Conservation (phyloP, 768 basidiomycete species). For the Roridomyces roridus region DNA sequence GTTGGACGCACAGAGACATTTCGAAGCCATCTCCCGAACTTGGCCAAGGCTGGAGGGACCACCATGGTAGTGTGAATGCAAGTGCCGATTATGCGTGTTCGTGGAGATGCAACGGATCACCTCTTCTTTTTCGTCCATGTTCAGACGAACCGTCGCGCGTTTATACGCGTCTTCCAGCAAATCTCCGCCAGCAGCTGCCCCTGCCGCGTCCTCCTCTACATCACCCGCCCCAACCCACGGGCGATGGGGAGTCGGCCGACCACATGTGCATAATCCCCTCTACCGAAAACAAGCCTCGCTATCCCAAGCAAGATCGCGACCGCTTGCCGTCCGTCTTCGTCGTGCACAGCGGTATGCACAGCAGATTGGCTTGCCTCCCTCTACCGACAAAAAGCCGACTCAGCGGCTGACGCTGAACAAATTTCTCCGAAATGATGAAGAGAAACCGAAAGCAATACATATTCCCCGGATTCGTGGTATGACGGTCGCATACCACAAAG, state of each 20-base stretch:
- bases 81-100: no score
- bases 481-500: conserved; percentile 43
- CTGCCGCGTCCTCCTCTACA: neutral
- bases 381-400: conserved; percentile 30
- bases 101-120: neutral
- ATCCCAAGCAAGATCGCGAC: conserved; percentile 74
- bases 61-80: conserved; percentile 19
- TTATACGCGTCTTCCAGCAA: conserved; percentile 31
- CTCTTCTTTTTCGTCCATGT: conserved; percentile 3
- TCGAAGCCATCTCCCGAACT: conserved; percentile 55
- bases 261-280: conserved; percentile 41
- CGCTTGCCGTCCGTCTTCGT: conserved; percentile 75
- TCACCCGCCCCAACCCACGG: conserved; percentile 37
- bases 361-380: conserved; percentile 69
- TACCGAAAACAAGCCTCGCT: conserved; percentile 48
- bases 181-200: conserved; percentile 14
- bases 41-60: conserved; percentile 4
- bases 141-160: conserved; percentile 21
- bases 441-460: conserved; percentile 50
- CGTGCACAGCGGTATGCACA: conserved; percentile 49
- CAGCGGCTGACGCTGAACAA: conserved; percentile 20
- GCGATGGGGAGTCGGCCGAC: conserved; percentile 29
- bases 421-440: conserved; percentile 20
- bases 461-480: conserved; percentile 76
- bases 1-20: conserved; percentile 36